phyloP scores from a whole-genome alignment of 2,329 filamentous ascomycete genomes.

The Xylaria sp. region DNA sequence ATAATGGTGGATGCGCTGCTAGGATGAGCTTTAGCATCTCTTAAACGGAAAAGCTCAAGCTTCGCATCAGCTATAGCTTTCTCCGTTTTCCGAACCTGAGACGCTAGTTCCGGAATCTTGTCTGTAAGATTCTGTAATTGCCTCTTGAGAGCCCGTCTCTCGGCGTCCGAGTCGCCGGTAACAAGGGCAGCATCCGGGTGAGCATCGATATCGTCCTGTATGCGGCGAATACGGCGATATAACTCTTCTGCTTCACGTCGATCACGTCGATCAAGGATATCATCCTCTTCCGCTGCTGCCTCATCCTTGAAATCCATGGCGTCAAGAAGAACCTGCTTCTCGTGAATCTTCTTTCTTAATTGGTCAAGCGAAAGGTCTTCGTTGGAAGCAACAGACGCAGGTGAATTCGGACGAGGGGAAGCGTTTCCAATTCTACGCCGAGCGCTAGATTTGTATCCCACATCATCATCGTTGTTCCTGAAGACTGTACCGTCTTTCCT shows the following conservation, averaged over 20 bases:
- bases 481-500: conserved; percentile 97
- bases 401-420: conserved; percentile 84
- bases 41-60: conserved; percentile 91
- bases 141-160: conserved; percentile 84
- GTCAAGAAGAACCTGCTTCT: conserved; percentile 93
- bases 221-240: conserved; percentile 87
- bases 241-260: conserved; percentile 92
- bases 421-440: conserved; percentile 81
- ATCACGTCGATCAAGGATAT: conserved; percentile 89
- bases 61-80: conserved; percentile 91
- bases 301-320: conserved; percentile 97
- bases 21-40: conserved; percentile 92
- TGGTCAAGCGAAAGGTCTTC: conserved; percentile 91
- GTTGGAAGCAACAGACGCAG: conserved; percentile 72
- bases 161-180: conserved; percentile 84
- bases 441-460: conserved; percentile 93
- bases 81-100: conserved; percentile 89
- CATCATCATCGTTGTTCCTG: conserved; percentile 93
- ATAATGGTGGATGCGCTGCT: conserved; percentile 82
- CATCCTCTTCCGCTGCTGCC: conserved; percentile 88
- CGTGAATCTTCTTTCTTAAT: conserved; percentile 88
- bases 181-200: conserved; percentile 82
- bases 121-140: conserved; percentile 91
- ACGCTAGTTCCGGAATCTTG: conserved; percentile 90
- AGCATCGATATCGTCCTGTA: conserved; percentile 93